Evolutionary conservation across 129 eudicot genomes (phyloP), one percentile per base, ranked within the genome.

Genomic region (Mikania micrantha): DNA sequence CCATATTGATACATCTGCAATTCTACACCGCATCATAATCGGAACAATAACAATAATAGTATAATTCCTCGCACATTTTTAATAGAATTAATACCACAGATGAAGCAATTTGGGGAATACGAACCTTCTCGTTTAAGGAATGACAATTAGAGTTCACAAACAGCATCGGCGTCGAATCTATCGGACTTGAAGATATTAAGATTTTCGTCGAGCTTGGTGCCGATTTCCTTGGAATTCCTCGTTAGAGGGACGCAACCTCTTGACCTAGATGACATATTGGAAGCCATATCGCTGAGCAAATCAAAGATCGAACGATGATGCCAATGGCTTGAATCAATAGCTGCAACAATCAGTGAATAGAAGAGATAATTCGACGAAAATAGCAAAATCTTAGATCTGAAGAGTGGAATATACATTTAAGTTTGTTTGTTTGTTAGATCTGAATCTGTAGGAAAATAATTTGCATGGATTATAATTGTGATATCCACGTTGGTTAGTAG

Each of bases 111-210:
- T 60, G 1, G 69, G 21, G 65, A 20, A 29, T 0, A 57, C 15
- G 20, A 54, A 93, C 99, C 99, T 94, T 94, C 56, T 94, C 99
- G 56, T 81, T 89, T 32, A 89, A 78, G 16, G 99, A 74, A 66
- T 84, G 83, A 78, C 99, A 89, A 72, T 89, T 89, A 74, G 99
- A 79, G 78, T 89, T 85, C 61, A 94, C 93, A 69, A 69, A 94
- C 17, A n/a, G 68, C 72, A 78, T 89, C 92, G 66, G 99, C 93
- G 63, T 94, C 96, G 75, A 89, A 94, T 53, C 74, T 81, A 64
- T 94, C 99, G 68, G 91, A 76, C 77, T 83, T 90, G 82, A 94
- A 94, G 42, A 84, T 83, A 59, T 77, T 94, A 9, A 94, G 90
- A 81, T 76, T 89, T 40, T 94, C 99, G 75, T 94, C 99, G 58